Conservation (phyloP, 805 yeast species). For the Sugiyamaella smithiae region DNA sequence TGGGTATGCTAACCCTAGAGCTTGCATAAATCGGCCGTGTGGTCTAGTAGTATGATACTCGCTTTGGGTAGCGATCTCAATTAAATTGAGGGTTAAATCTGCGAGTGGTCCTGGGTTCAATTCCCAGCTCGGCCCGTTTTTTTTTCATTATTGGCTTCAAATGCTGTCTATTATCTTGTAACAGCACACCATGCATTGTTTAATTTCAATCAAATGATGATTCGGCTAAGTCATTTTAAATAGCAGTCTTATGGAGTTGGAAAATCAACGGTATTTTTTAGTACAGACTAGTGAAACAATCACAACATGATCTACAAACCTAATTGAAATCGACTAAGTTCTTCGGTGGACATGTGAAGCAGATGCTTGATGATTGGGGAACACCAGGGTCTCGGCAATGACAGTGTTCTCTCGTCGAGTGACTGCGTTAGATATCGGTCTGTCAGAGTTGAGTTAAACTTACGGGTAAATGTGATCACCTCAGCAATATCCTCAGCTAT, state of each 20-base stretch:
- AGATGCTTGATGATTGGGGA: conserved; percentile 83
- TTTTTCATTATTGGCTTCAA: too few relatives aligned
- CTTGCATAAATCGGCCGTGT: conserved; percentile 24
- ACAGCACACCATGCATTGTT: too few relatives aligned
- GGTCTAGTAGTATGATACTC: conserved; percentile 33
- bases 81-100: conserved; percentile 7
- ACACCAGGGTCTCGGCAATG: conserved; percentile 75
- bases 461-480: conserved; percentile 55
- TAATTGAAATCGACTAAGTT: not conserved
- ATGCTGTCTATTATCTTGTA: too few relatives aligned
- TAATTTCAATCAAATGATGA: too few relatives aligned
- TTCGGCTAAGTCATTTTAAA: too few relatives aligned
- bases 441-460: not conserved
- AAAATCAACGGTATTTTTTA: too few relatives aligned
- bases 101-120: conserved; percentile 33
- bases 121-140: conserved; percentile 31
- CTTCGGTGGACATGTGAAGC: conserved; percentile 46
- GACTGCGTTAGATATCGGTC: conserved; percentile 23
- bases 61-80: conserved; percentile 25
- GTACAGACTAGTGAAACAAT: too few relatives aligned
- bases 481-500: conserved; percentile 75
- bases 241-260: too few relatives aligned
- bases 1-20: too few relatives aligned
- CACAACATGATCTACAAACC: too few relatives aligned
- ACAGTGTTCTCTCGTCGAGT: conserved; percentile 71